Percentiles rank a stretch among this genome's conserved stretches.
These are phyloP conservation scores for Apiospora hydei DNA, from an alignment of 2,329 filamentous ascomycete species.

Conservation along the genomic window DNA sequence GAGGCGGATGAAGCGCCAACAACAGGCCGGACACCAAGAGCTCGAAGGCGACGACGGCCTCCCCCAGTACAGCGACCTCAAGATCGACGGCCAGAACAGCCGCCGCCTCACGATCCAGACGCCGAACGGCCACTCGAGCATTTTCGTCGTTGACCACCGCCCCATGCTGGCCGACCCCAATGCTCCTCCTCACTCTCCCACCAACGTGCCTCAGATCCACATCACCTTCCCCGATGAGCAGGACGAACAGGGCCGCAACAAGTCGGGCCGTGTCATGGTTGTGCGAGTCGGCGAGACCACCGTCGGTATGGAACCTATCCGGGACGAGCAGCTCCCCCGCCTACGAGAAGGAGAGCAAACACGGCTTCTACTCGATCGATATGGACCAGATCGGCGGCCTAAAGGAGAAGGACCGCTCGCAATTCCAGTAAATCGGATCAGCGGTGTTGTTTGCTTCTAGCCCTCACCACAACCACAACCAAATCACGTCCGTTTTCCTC, in stretches of 20 bases:
- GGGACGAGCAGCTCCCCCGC: conserved; percentile 84
- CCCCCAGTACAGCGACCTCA: conserved; percentile 73
- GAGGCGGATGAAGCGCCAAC: conserved; percentile 66
- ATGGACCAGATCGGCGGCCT: conserved; percentile 93
- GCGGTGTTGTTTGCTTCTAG: conserved; percentile 9
- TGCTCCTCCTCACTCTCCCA: conserved; percentile 79
- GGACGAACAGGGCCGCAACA: conserved; percentile 80
- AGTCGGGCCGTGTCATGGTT: conserved; percentile 87
- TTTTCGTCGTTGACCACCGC: conserved; percentile 77
- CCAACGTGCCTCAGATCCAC: conserved; percentile 90
- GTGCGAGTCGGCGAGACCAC: conserved; percentile 89
- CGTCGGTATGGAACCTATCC: conserved; percentile 87
- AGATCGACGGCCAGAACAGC: conserved; percentile 58
- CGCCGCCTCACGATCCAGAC: conserved; percentile 66
- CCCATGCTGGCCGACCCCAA: conserved; percentile 78
- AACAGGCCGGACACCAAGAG: conserved; percentile 43
- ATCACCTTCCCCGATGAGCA: conserved; percentile 98
- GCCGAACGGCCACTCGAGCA: conserved; percentile 66
- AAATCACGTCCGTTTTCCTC: not conserved
- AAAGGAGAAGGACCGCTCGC: conserved; percentile 77
- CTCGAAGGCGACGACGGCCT: conserved; percentile 57
- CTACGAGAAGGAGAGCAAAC: conserved; percentile 82
- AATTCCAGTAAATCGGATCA: conserved; percentile 26
- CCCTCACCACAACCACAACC: not conserved
- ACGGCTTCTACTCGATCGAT: conserved; percentile 91